Evolutionary conservation across 148 eudicot species (phyloP).

Genomic region (Rhododendron williamsianum): DNA sequence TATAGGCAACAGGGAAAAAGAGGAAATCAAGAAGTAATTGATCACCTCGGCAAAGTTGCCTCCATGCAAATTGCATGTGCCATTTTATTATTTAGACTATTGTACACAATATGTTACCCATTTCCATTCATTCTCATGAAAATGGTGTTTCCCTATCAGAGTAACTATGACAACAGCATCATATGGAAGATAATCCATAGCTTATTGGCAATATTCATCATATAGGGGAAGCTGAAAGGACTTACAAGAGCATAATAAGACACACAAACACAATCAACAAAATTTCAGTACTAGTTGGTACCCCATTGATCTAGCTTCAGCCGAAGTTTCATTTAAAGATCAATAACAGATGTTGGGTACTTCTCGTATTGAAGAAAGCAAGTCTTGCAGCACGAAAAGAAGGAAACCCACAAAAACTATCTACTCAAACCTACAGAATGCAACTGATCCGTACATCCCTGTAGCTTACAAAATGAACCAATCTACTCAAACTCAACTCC

Average conservation of each 20-base stretch:
- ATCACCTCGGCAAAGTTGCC: constrained; percentile 28
- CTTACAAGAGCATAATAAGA: background rate
- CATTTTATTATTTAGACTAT: background rate
- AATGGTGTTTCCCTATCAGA: constrained; percentile 25
- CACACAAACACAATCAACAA: background rate
- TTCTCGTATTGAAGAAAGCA: background rate
- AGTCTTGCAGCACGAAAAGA: background rate
- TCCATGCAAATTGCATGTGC: background rate
- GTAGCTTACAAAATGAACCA: background rate
- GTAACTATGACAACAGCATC: constrained; percentile 52
- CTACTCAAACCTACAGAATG: background rate
- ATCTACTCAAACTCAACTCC: background rate
- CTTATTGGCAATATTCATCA: constrained; percentile 10
- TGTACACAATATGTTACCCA: background rate
- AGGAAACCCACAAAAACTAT: background rate
- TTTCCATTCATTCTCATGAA: background rate
- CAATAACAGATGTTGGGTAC: background rate
- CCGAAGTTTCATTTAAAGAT: background rate
- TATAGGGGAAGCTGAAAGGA: constrained; percentile 1
- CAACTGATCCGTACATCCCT: background rate
- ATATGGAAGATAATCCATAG: constrained; percentile 12
- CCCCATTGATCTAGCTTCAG: background rate
- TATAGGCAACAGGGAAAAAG: constrained; percentile 45
- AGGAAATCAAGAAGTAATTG: constrained; percentile 23
- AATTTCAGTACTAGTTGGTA: background rate